These are phyloP conservation scores for Parathielavia hyrcaniae DNA, from an alignment of 495 filamentous ascomycete species.

Conservation along the genomic window DNA sequence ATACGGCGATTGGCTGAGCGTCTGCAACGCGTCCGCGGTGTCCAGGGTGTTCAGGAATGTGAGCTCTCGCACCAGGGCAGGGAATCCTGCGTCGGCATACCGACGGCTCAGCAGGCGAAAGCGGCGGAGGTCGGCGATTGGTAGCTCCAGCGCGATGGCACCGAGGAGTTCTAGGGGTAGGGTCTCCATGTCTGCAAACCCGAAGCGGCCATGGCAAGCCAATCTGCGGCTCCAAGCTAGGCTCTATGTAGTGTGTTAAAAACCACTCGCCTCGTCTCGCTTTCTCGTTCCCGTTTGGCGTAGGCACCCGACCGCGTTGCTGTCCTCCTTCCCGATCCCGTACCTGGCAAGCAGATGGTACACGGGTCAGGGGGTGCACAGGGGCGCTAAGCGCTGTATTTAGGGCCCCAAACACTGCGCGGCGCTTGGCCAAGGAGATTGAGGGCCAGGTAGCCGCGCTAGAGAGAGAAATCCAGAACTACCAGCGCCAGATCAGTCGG, in stretches of 20 bases:
- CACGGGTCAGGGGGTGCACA: background rate
- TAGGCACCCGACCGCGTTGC: background rate
- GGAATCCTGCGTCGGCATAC: conserved; percentile 1
- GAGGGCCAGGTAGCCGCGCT: too few species aligned
- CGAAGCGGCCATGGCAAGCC: background rate
- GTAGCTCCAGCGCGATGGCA: conserved; percentile 1
- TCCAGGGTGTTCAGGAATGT: background rate
- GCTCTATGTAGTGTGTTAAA: conserved; percentile 2
- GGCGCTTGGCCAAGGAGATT: too few species aligned
- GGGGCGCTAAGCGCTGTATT: background rate
- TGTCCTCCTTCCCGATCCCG: background rate
- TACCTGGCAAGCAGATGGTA: background rate
- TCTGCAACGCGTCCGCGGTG: background rate
- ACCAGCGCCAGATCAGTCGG: too few species aligned
- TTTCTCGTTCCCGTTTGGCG: conserved; percentile 3
- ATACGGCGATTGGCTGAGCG: background rate
- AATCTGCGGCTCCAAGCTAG: background rate
- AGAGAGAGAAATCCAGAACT: too few species aligned
- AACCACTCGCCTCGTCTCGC: background rate
- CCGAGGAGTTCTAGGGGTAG: background rate
- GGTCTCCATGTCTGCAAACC: background rate
- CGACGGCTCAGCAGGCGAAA: background rate
- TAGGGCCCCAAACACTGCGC: too few species aligned
- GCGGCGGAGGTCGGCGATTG: background rate
- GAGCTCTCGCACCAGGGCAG: background rate